phyloP scores from a whole-genome alignment of 179 eudicot species.

The Silene coronaria region DNA sequence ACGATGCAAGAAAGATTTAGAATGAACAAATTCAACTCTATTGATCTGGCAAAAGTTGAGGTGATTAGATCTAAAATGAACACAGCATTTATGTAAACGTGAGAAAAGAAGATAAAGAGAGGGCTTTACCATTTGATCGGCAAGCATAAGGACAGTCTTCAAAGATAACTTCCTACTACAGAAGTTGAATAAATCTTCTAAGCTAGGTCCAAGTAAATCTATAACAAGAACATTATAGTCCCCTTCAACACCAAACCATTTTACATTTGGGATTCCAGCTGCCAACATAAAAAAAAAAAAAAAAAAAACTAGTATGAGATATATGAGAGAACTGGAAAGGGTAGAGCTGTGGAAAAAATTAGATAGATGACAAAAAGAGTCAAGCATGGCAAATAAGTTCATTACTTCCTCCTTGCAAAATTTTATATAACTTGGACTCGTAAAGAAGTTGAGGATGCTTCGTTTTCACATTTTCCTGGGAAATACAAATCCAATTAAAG shows the following conservation, averaged over 20 bases:
- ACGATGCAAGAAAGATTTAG: conserved; percentile 85
- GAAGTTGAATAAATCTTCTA: conserved; percentile 88
- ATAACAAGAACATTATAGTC: conserved; percentile 89
- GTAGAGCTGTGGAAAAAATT: not conserved
- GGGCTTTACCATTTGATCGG: conserved; percentile 81
- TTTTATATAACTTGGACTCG: conserved; percentile 78
- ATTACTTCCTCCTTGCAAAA: conserved; percentile 96
- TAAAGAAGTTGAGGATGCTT: conserved; percentile 86
- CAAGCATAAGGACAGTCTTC: conserved; percentile 95
- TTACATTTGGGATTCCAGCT: conserved; percentile 92
- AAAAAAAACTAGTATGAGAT: conserved; percentile 1
- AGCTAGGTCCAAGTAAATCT: conserved; percentile 96
- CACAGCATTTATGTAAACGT: not conserved
- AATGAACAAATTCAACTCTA: conserved; percentile 84
- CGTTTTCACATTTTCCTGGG: conserved; percentile 86
- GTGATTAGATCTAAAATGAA: not conserved
- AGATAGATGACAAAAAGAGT: not conserved
- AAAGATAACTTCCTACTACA: conserved; percentile 85
- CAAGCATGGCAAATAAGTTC: conserved; percentile 4
- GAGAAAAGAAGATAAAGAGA: not conserved
- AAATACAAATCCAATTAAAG: conserved; percentile 5
- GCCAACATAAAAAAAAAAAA: too few species aligned
- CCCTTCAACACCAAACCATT: conserved; percentile 96
- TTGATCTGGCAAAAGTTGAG: conserved; percentile 51
- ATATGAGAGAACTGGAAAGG: not conserved